These are phyloP conservation scores for Arthrobotrys megalospora DNA, from an alignment of 2,329 filamentous ascomycete species.

Conservation along the genomic window DNA sequence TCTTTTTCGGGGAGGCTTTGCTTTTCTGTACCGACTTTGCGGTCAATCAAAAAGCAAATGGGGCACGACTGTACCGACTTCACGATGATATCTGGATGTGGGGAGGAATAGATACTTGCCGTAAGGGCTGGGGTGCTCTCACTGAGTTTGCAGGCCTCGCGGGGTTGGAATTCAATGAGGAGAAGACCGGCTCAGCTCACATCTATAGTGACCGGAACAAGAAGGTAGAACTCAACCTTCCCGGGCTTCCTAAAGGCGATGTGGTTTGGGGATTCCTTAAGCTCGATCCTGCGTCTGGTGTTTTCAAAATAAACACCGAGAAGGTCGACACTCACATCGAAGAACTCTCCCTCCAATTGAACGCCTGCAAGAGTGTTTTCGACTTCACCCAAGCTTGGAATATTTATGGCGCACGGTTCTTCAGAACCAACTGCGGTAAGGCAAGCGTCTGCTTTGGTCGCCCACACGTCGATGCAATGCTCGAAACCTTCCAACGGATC, in stretches of 20 bases:
- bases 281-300: constrained; percentile 71
- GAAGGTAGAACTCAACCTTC: constrained; percentile 62
- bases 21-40: constrained; percentile 78
- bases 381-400: constrained; percentile 76
- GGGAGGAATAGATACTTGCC: constrained; percentile 71
- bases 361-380: constrained; percentile 73
- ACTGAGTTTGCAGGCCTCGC: constrained; percentile 72
- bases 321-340: constrained; percentile 75
- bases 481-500: constrained; percentile 72
- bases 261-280: constrained; percentile 75
- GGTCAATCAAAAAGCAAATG: constrained; percentile 74
- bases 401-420: constrained; percentile 73
- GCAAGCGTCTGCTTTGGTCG: constrained; percentile 72
- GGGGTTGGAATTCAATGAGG: constrained; percentile 74
- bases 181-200: constrained; percentile 73
- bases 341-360: constrained; percentile 74
- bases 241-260: constrained; percentile 70
- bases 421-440: constrained; percentile 73
- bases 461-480: constrained; percentile 72
- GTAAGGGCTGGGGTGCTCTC: constrained; percentile 75
- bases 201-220: constrained; percentile 65
- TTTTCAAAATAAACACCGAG: constrained; percentile 74
- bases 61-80: constrained; percentile 74
- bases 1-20: constrained; percentile 74
- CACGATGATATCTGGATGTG: constrained; percentile 80